Evolutionary conservation across 345 rosid genomes (phyloP).

Genomic region (Heritiera littoralis): DNA sequence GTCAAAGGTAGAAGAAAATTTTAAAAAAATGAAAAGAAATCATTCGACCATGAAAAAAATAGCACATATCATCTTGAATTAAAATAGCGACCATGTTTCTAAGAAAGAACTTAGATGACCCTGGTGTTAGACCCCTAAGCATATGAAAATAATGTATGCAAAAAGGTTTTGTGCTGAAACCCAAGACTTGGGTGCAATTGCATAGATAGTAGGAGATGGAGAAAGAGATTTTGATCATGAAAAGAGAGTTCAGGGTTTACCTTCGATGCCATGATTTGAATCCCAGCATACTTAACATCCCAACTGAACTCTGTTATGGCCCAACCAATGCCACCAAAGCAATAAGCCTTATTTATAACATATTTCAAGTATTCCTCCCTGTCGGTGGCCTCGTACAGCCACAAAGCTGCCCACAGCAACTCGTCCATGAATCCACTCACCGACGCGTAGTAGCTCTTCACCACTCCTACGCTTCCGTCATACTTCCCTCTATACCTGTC

Average conservation of each 20-base stretch:
- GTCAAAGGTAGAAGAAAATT: too few relatives aligned
- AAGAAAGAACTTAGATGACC: background rate
- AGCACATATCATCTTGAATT: too few relatives aligned
- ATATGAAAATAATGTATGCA: too few relatives aligned
- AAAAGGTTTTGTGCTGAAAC: too few relatives aligned
- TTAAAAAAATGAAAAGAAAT: too few relatives aligned
- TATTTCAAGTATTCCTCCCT: constrained; percentile 52
- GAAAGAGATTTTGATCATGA: background rate
- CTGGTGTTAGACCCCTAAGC: background rate
- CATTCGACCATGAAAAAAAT: too few relatives aligned
- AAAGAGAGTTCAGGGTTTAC: constrained; percentile 39
- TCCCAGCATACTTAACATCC: constrained; percentile 94
- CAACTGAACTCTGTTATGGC: constrained; percentile 95
- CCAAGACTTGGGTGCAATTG: background rate
- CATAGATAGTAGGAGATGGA: background rate
- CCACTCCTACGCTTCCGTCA: constrained; percentile 69
- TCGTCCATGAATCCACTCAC: constrained; percentile 97
- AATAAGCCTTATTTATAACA: constrained; percentile 54
- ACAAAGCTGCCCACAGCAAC: constrained; percentile 91
- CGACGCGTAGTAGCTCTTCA: constrained; percentile 82
- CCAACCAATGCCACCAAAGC: constrained; percentile 84
- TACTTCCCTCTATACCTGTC: constrained; percentile 77
- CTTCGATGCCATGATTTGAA: constrained; percentile 84
- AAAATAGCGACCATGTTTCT: too few relatives aligned
- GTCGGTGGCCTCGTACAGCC: constrained; percentile 97